These are phyloP conservation scores for Cicer judaicum DNA, from an alignment of 306 rosid species.

Conservation along the genomic window DNA sequence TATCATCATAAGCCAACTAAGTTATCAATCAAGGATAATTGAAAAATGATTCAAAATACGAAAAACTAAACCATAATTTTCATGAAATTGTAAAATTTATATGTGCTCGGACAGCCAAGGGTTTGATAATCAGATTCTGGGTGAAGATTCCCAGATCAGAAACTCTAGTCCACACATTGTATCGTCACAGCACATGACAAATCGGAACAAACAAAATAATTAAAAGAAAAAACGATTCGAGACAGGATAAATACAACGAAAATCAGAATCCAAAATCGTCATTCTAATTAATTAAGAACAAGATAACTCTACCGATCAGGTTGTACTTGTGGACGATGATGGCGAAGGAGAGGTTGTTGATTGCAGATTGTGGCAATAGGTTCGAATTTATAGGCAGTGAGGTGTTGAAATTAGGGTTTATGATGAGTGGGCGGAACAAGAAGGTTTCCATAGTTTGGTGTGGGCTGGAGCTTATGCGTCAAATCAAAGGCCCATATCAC, in stretches of 20 bases:
- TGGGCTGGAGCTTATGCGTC: slow-evolving; percentile 18
- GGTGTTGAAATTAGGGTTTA: background rate
- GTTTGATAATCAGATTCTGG: slow-evolving; percentile 71
- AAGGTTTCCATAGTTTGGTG: background rate
- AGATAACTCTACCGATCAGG: too few species aligned
- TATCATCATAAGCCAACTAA: slow-evolving; percentile 72
- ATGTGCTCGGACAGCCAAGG: slow-evolving; percentile 99
- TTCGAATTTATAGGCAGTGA: slow-evolving; percentile 38
- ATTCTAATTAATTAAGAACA: too few species aligned
- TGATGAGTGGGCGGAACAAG: too few species aligned
- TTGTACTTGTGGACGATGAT: too few species aligned
- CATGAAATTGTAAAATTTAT: background rate
- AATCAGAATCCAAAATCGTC: too few species aligned
- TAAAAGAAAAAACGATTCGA: too few species aligned
- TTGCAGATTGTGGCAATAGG: accelerated
- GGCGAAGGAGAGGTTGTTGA: too few species aligned
- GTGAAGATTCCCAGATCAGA: slow-evolving; percentile 74
- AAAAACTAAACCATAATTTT: background rate
- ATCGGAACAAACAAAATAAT: too few species aligned
- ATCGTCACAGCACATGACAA: background rate
- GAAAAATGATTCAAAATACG: background rate
- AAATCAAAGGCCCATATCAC: background rate
- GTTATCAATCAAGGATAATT: too few species aligned
- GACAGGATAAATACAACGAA: too few species aligned
- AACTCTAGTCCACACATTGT: slow-evolving; percentile 64